These are phyloP conservation scores for Ascochyta clinopodiicola DNA, from an alignment of 2,329 filamentous ascomycete genomes.

Conservation along the genomic window DNA sequence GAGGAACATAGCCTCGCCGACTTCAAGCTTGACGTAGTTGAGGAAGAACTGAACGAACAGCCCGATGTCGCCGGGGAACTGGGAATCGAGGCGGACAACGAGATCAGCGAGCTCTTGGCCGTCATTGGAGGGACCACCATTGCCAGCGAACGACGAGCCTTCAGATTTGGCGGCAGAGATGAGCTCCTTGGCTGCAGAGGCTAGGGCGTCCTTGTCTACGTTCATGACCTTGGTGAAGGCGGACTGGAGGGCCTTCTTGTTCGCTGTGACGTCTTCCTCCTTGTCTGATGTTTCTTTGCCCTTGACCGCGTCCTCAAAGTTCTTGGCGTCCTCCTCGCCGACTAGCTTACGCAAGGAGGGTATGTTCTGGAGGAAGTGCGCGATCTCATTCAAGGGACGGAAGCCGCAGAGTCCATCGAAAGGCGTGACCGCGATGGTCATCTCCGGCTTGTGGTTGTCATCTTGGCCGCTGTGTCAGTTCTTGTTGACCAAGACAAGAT, in stretches of 20 bases:
- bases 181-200: conserved; percentile 70
- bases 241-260: conserved; percentile 79
- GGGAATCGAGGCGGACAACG: conserved; percentile 75
- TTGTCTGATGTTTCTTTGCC: conserved; percentile 59
- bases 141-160: conserved; percentile 75
- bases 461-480: conserved; percentile 52
- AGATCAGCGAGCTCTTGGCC: conserved; percentile 78
- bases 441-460: conserved; percentile 99
- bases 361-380: conserved; percentile 77
- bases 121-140: conserved; percentile 70
- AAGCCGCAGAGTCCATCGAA: conserved; percentile 98
- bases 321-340: conserved; percentile 55
- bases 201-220: conserved; percentile 70
- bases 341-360: conserved; percentile 58
- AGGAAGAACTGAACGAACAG: conserved; percentile 97
- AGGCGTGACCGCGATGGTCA: conserved; percentile 96
- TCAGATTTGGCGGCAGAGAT: conserved; percentile 73
- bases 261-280: conserved; percentile 57
- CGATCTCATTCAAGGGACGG: conserved; percentile 83
- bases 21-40: conserved; percentile 86
- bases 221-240: conserved; percentile 84
- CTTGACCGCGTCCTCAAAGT: conserved; percentile 56
- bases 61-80: conserved; percentile 88
- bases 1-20: conserved; percentile 94
- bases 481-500: not conserved